Base-by-base conservation (phyloP, 2,329 filamentous ascomycete genomes). In the Stachybotrys chlorohalonatus region DNA sequence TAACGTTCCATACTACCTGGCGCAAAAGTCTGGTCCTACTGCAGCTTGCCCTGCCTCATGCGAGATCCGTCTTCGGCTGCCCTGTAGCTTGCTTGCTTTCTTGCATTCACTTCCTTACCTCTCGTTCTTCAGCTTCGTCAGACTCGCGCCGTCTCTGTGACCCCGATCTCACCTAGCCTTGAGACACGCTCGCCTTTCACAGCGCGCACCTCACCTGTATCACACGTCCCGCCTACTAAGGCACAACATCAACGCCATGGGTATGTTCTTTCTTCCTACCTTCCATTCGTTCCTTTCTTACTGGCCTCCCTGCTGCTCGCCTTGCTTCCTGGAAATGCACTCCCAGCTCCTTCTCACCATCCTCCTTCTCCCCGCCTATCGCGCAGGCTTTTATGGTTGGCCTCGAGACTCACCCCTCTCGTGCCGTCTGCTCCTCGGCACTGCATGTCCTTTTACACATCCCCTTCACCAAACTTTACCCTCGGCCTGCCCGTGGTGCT, bases 141-240 rank as follows among this genome's bases (percentile, higher is more conserved):
- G 36, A 42, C 36, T 42, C 36, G 36, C 36, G 36, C 36, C 36
- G 36, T 9, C 36, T 42, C 36, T 42, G 36, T 42, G 36, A 59
- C 64, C 60, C 58, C 55, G 58, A 61, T 63, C 59, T 52, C 59
- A 49, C 59, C 59, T 61, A 58, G 60, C 56, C 60, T 63, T 60
- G 61, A 60, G 58, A 17, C 60, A 53, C 52, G 57, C 49, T 57
- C 58, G 52, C 36, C 36, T 42, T 60, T 59, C 52, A 47, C 46
- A 52, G 48, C 54, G 58, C 58, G 52, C 55, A 13, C 36, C 36
- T 42, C 36, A 42, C 36, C 8, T 5, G 9, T 42, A 42, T 42
- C 36, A 42, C 36, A 42, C 36, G 9, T 42, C 36, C 36, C 36
- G 36, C 36, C 36, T 13, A 57, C 58, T 58, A 57, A 47, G 60